Percentiles rank a stretch among this genome's conserved stretches.
Conservation (phyloP, 129 eudicot species). For the Daucus carota region DH1_v3.0 NC_030381.2:34540001-34540500, state of each 20-base stretch:
- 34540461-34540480: background rate
- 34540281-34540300: slow-evolving; percentile 52
- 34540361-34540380: slow-evolving; percentile 32
- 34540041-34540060: slow-evolving; percentile 32
- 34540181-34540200: slow-evolving; percentile 40
- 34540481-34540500: background rate
- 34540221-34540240: slow-evolving; percentile 67
- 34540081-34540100: slow-evolving; percentile 68
- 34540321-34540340: slow-evolving; percentile 43
- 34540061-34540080: slow-evolving; percentile 43
- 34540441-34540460: background rate
- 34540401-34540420: background rate
- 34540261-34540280: slow-evolving; percentile 35
- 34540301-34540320: slow-evolving; percentile 45
- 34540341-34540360: slow-evolving; percentile 41
- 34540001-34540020: slow-evolving; percentile 14
- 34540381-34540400: slow-evolving; percentile 10
- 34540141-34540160: background rate
- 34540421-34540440: slow-evolving; percentile 3
- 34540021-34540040: slow-evolving; percentile 12
- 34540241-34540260: slow-evolving; percentile 24
- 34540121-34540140: slow-evolving; percentile 11
- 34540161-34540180: slow-evolving; percentile 32
- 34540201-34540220: slow-evolving; percentile 36
- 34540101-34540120: slow-evolving; percentile 47